phyloP scores from a whole-genome alignment of 2,329 filamentous ascomycete genomes.

The Fusarium denticulatum region DNA sequence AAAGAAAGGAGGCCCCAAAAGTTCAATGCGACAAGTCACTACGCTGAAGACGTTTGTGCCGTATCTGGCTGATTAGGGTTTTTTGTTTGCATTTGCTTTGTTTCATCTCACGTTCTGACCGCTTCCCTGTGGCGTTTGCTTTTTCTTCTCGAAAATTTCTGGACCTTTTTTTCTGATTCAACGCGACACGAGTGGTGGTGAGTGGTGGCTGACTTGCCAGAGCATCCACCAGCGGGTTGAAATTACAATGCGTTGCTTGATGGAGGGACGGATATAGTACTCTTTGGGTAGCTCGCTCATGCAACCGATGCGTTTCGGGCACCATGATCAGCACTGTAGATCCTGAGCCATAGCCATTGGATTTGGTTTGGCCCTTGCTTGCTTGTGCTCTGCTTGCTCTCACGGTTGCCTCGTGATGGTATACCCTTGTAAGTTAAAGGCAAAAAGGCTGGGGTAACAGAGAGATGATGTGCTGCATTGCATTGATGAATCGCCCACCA shows the following conservation, averaged over 20 bases:
- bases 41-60: slow-evolving; percentile 15
- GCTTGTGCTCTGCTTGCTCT: slow-evolving; percentile 5
- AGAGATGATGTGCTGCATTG: slow-evolving; percentile 17
- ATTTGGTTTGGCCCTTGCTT: slow-evolving; percentile 4
- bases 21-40: slow-evolving; percentile 15
- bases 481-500: slow-evolving; percentile 14
- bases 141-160: slow-evolving; percentile 40
- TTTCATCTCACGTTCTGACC: slow-evolving; percentile 24
- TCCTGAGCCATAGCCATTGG: neutral
- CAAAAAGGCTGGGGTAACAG: slow-evolving; percentile 1
- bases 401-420: slow-evolving; percentile 8
- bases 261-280: slow-evolving; percentile 11
- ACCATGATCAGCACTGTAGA: slow-evolving; percentile 23
- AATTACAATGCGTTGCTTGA: neutral
- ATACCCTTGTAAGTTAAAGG: slow-evolving; percentile 1
- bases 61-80: neutral
- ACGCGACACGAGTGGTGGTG: neutral
- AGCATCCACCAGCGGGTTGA: neutral
- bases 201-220: slow-evolving; percentile 11
- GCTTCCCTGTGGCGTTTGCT: slow-evolving; percentile 35
- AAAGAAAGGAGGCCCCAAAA: slow-evolving; percentile 7
- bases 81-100: slow-evolving; percentile 11
- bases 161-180: slow-evolving; percentile 4
- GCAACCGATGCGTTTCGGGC: slow-evolving; percentile 25
- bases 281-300: neutral